Percentiles rank a stretch among this genome's conserved stretches.
Conservation (phyloP, 2,329 filamentous ascomycete species). For the Penicillium sp. region DNA sequence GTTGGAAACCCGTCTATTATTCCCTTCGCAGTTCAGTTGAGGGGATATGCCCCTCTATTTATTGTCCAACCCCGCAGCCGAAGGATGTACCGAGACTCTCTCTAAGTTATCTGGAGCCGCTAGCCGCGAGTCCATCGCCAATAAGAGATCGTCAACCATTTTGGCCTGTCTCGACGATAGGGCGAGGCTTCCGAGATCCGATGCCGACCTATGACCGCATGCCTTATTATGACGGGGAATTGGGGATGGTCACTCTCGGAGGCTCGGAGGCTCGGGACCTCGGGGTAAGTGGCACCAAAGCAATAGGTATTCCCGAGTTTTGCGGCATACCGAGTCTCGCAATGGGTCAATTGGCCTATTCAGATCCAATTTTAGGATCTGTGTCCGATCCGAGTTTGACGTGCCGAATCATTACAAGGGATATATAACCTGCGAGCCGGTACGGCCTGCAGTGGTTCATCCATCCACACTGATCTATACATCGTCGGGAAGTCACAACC, state of each 20-base stretch:
- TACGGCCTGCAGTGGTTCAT: background rate
- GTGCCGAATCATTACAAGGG: background rate
- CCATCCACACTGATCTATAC: background rate
- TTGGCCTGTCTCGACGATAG: background rate
- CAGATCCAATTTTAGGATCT: background rate
- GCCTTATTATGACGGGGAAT: no score
- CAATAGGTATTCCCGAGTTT: background rate
- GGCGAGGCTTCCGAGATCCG: background rate
- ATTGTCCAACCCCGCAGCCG: background rate
- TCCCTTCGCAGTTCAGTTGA: background rate
- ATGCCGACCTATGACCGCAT: no score
- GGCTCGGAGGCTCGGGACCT: background rate
- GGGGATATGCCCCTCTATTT: background rate
- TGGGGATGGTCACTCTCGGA: no score
- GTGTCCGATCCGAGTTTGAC: conserved; percentile 1
- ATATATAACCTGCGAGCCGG: conserved; percentile 1
- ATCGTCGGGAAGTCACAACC: background rate
- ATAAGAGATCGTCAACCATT: background rate
- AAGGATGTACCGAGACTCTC: background rate
- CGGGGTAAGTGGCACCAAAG: background rate
- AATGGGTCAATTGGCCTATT: background rate
- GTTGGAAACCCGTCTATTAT: background rate
- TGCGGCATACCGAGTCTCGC: background rate
- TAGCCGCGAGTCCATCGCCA: background rate
- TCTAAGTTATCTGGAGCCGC: no score